Evolutionary conservation across 1,139 yeast genomes (phyloP), one percentile per base, ranked within the genome.

Genomic region (Zygosaccharomyces sapae): DNA sequence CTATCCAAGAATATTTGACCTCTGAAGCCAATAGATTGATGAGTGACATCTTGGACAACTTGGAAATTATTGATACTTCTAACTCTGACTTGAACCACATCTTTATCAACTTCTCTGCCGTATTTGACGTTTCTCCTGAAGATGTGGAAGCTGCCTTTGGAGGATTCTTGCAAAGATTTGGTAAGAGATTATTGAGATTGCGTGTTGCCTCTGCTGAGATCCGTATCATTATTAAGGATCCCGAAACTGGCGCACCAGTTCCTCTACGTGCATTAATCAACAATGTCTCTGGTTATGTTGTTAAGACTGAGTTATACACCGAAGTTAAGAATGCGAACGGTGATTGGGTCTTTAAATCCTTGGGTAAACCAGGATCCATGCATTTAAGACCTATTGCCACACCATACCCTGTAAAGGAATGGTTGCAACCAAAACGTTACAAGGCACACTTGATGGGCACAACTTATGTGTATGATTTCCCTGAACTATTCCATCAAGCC

Each of bases 371-470:
- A 46, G 98, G 98, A 30, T 80, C 94, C 25, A 92, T 92, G 98
- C 98, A 92, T 67, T 77, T 92, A 73, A 83, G 97, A 71, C 85
- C 96, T 45, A 89, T 92, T 62, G 86, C 92, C 41, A 86, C 97
- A 46, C 96, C 97, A 47, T 94, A 92, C 67, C 95, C 97, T 50
- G 96, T 95, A 37, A 92, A 92, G 76, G 98, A 92, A 72, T 90
- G 95, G 72, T 78, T 92, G 63, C 98, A 92, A 74, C 97, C 97
- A 61, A 92, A 92, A 72, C 89, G 98, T 73, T 94, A 94, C 75
- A 87, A 86, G 74, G 98, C 98, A 42, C 97, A 92, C 71, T 79
- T 88, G 64, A 86, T 92, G 92, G 98, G 98, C 55, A 92, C 98
- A 13, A 90, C 98, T 20, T 92, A 88, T 66, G 96, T 88, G 44